These are phyloP conservation scores for Candida maltosa DNA, from an alignment of 805 yeast genomes.

Conservation along the genomic window DNA sequence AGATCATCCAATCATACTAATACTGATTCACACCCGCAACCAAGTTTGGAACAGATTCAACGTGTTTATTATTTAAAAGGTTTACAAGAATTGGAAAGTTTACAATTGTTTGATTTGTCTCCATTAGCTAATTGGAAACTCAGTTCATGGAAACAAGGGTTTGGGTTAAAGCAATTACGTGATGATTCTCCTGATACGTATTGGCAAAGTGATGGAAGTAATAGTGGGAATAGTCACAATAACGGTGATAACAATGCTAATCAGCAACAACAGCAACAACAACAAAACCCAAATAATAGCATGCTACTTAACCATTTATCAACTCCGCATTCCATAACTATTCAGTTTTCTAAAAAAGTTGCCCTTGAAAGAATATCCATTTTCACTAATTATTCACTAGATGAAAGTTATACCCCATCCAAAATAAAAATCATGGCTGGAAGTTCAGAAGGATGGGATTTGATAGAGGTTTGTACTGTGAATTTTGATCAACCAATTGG, in stretches of 20 bases:
- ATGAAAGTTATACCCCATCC: slow-evolving; percentile 92
- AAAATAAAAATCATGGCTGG: slow-evolving; percentile 67
- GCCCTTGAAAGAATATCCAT: slow-evolving; percentile 64
- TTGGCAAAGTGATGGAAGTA: slow-evolving; percentile 93
- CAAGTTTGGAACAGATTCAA: slow-evolving; percentile 39
- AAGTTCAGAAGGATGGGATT: slow-evolving; percentile 68
- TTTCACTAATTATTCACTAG: slow-evolving; percentile 66
- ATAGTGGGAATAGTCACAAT: slow-evolving; percentile 21
- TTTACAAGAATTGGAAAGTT: slow-evolving; percentile 50
- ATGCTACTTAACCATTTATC: slow-evolving; percentile 59
- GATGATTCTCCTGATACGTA: slow-evolving; percentile 68
- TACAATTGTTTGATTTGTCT: slow-evolving; percentile 71
- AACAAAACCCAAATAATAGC: slow-evolving; percentile 79
- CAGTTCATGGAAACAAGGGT: slow-evolving; percentile 71
- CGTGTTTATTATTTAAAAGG: slow-evolving; percentile 43
- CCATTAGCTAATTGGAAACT: slow-evolving; percentile 81
- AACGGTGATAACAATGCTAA: slow-evolving; percentile 22
- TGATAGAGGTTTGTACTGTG: slow-evolving; percentile 60
- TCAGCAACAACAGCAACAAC: slow-evolving; percentile 45
- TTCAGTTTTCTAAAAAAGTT: slow-evolving; percentile 77
- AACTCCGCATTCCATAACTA: slow-evolving; percentile 79
- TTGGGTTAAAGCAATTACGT: slow-evolving; percentile 66
- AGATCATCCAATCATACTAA: slow-evolving; percentile 3
- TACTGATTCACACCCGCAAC: slow-evolving; percentile 18
- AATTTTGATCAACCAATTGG: slow-evolving; percentile 68